phyloP scores from a whole-genome alignment of 495 filamentous ascomycete genomes.

The Aspergillus leporis region DNA sequence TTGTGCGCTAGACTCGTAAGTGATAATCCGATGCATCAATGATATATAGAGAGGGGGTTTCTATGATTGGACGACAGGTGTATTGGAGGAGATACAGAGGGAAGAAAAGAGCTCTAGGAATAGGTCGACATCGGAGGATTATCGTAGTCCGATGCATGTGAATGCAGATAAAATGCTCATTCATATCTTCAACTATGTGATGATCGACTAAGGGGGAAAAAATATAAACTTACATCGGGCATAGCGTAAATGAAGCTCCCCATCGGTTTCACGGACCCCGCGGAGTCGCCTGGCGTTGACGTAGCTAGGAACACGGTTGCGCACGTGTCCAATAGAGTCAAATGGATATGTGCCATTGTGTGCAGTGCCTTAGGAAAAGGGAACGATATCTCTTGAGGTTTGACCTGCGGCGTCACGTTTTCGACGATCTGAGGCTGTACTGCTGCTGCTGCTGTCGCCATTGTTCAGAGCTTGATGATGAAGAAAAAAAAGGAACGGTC shows the following conservation, averaged over 20 bases:
- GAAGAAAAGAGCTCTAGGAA: too few relatives aligned
- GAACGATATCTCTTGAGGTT: constrained; percentile 68
- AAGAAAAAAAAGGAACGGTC: constrained; percentile 9
- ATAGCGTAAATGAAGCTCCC: constrained; percentile 88
- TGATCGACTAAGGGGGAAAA: not conserved
- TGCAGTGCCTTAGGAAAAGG: constrained; percentile 73
- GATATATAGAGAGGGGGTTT: too few relatives aligned
- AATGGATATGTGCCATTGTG: constrained; percentile 76
- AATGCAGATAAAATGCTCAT: too few relatives aligned
- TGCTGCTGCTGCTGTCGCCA: constrained; percentile 11
- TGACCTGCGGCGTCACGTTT: constrained; percentile 29
- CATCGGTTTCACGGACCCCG: constrained; percentile 41
- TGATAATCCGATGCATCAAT: constrained; percentile 1
- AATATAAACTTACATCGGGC: constrained; percentile 66
- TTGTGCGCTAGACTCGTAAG: constrained; percentile 34
- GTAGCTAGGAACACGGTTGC: constrained; percentile 77
- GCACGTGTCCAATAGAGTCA: constrained; percentile 67
- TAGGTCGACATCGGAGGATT: too few relatives aligned
- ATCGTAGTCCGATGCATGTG: too few relatives aligned
- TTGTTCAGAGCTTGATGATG: constrained; percentile 7
- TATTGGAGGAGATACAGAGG: too few relatives aligned
- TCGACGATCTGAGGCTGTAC: constrained; percentile 5
- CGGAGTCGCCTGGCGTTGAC: constrained; percentile 58
- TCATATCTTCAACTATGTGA: too few relatives aligned
- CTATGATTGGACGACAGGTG: too few relatives aligned